phyloP scores from a whole-genome alignment of 768 basidiomycete species.

The Stropharia rugosoannulata region DNA sequence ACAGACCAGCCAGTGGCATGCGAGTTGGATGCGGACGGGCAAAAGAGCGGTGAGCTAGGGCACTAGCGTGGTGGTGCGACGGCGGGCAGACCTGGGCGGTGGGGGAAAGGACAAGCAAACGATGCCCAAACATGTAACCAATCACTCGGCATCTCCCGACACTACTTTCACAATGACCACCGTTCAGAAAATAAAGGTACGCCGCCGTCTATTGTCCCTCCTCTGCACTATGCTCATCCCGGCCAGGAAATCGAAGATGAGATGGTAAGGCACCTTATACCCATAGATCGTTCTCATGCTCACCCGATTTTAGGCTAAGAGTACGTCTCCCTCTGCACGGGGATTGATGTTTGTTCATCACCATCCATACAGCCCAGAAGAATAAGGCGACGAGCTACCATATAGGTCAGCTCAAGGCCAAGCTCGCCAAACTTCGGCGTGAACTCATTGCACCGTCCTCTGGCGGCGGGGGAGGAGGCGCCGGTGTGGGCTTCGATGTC shows the following conservation, averaged over 20 bases:
- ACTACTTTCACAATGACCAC: constrained; percentile 69
- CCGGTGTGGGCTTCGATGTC: constrained; percentile 95
- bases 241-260: constrained; percentile 92
- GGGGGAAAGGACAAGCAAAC: constrained; percentile 13
- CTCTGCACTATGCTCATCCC: constrained; percentile 18
- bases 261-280: constrained; percentile 61
- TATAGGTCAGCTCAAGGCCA: constrained; percentile 95
- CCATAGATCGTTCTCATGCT: constrained; percentile 15
- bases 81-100: constrained; percentile 11
- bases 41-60: constrained; percentile 27
- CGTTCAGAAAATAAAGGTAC: constrained; percentile 85
- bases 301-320: constrained; percentile 61
- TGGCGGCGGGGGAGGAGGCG: constrained; percentile 83
- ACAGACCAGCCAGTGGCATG: constrained; percentile 57
- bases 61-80: constrained; percentile 22
- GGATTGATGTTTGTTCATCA: constrained; percentile 7
- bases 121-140: constrained; percentile 19
- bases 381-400: constrained; percentile 97
- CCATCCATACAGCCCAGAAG: constrained; percentile 68
- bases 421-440: constrained; percentile 93
- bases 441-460: constrained; percentile 83
- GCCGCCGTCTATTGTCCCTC: constrained; percentile 19
- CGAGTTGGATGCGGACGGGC: constrained; percentile 17
- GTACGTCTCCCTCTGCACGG: constrained; percentile 40
- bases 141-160: constrained; percentile 39